Evolutionary conservation across 352 stramenopile species (phyloP), one percentile per base, ranked within the genome.

Genomic region (Phytophthora quininea): DNA sequence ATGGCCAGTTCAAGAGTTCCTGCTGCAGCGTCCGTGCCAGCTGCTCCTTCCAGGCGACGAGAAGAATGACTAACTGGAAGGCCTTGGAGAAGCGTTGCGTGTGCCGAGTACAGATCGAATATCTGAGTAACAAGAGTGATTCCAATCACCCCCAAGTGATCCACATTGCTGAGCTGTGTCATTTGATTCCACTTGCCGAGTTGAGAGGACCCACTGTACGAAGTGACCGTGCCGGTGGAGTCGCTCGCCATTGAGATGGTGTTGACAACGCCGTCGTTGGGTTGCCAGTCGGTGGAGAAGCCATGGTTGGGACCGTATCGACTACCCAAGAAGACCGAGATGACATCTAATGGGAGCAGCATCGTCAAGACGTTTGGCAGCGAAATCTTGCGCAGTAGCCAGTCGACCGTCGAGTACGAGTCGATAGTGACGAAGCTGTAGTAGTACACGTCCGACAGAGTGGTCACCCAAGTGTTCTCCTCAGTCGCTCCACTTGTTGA

Each of bases 111-210:
- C 8, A 64, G 32, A 15, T 77, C 65, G 38, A 80, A 56, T 11
- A 84, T 66, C 31, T 87, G 77, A 4, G 69, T 81, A 54, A 79
- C 77, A 33, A 82, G 59, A 1, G 78, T 89, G 38, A 79, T 54
- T 24, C 76, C 78, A 8, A 78, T 53, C 43, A 87, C 65, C 3
- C 58, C 77, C 3, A 87, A 32, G 63, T 87, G 77, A 46, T 89
- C 80, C 49, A 89, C 58, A 31, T 62, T 64, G 29, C 78, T 71
- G 11, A 89, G 50, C 59, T 75, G 71, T 10, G 66, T 65, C 80
- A 89, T 84, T 19, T 62, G 47, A 65, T 86, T 84, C 80, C 80
- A 89, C 48, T 76, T 81, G 43, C 80, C 80, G 5, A 76, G 59
- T 52, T 71, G 50, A 11, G 78, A 77, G 2, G 48, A 61, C 29